These are phyloP conservation scores for Stephania cephalantha DNA, from an alignment of 164 flowering plant species.

Conservation along the genomic window DNA sequence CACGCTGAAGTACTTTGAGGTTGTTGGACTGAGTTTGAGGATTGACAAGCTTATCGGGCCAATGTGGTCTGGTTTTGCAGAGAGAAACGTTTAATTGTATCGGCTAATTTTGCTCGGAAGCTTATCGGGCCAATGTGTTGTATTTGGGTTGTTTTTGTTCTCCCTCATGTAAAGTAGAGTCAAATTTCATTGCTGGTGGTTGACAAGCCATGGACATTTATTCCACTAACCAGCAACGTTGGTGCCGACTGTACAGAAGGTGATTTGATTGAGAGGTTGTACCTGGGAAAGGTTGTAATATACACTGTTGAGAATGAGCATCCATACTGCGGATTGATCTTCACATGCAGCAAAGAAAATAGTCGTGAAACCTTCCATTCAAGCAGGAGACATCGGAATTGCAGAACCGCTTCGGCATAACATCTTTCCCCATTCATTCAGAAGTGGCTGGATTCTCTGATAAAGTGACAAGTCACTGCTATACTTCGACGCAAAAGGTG, in stretches of 20 bases:
- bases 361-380: background rate
- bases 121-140: slow-evolving; percentile 14
- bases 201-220: slow-evolving; percentile 12
- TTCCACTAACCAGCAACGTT: slow-evolving; percentile 11
- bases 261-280: slow-evolving; percentile 12
- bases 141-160: slow-evolving; percentile 15
- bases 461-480: background rate
- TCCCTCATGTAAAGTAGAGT: slow-evolving; percentile 18
- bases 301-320: background rate
- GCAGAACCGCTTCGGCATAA: background rate
- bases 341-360: background rate
- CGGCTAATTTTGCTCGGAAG: slow-evolving; percentile 19
- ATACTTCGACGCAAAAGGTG: background rate
- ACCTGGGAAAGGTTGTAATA: slow-evolving; percentile 7
- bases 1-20: slow-evolving; percentile 6
- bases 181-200: slow-evolving; percentile 20
- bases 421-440: background rate
- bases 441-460: background rate
- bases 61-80: slow-evolving; percentile 18
- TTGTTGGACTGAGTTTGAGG: slow-evolving; percentile 17
- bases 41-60: background rate
- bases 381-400: background rate
- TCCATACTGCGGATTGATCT: background rate
- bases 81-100: slow-evolving; percentile 29
- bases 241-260: slow-evolving; percentile 33